phyloP scores from a whole-genome alignment of 225 moss, liverwort and hornwort species.

The Anthoceros angustus region DNA sequence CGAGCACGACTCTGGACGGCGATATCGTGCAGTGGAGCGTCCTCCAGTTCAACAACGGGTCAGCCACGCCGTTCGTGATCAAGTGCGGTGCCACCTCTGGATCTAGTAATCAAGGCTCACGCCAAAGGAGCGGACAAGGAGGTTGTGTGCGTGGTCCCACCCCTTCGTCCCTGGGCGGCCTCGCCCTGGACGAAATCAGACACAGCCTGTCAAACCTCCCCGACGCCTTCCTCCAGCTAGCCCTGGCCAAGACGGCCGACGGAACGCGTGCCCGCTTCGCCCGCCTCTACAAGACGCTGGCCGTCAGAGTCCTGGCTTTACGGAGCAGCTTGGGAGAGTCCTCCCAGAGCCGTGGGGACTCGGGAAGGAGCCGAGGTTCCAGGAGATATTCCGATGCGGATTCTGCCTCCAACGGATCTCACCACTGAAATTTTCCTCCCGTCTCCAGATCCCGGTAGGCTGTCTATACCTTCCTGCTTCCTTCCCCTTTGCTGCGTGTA shows the following conservation, averaged over 20 bases:
- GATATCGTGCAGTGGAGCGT: constrained; percentile 98
- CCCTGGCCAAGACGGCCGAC: constrained; percentile 79
- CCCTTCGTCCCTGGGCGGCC: constrained; percentile 58
- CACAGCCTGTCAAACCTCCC: constrained; percentile 75
- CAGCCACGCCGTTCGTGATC: constrained; percentile 66
- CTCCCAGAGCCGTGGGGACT: neutral
- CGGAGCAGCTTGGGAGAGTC: constrained; percentile 5
- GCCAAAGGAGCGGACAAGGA: constrained; percentile 74
- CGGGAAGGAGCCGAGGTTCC: neutral
- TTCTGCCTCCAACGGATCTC: neutral
- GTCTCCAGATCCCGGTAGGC: too few relatives aligned
- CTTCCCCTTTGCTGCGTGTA: too few relatives aligned
- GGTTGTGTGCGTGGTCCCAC: constrained; percentile 77
- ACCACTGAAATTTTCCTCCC: neutral
- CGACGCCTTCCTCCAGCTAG: constrained; percentile 83
- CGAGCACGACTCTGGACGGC: constrained; percentile 32
- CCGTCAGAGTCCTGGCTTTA: constrained; percentile 70
- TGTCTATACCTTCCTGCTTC: too few relatives aligned
- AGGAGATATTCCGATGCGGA: neutral
- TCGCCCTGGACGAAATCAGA: constrained; percentile 71
- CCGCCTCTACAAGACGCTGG: constrained; percentile 79
- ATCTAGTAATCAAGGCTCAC: constrained; percentile 91
- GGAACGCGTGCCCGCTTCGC: constrained; percentile 78
- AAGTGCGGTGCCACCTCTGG: constrained; percentile 89
- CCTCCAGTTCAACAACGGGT: constrained; percentile 91